Evolutionary conservation across 352 stramenopile species (phyloP).

Genomic region (Elongisporangium undulatum): DNA sequence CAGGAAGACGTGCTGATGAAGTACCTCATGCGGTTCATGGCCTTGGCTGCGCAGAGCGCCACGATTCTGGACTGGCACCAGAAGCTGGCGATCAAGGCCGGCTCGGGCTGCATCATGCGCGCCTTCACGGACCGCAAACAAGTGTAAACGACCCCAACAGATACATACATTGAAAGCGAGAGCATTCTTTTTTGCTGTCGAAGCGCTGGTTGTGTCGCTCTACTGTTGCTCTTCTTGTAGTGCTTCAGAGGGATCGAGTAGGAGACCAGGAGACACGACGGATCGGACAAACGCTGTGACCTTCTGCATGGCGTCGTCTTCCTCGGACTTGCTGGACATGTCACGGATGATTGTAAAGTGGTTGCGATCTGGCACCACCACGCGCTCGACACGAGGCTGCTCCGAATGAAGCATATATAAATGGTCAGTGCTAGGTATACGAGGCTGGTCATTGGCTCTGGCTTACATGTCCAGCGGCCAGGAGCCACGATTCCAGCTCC

Average conservation of each 20-base stretch:
- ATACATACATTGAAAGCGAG: neutral
- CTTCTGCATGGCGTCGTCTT: slow-evolving; percentile 35
- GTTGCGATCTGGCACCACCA: slow-evolving; percentile 47
- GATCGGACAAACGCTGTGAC: slow-evolving; percentile 38
- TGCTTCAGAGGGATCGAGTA: neutral
- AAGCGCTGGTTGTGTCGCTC: neutral
- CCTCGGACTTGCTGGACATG: slow-evolving; percentile 23
- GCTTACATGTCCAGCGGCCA: slow-evolving; percentile 47
- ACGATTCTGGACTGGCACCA: slow-evolving; percentile 87
- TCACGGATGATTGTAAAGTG: slow-evolving; percentile 75
- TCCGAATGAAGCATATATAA: neutral
- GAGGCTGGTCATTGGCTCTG: neutral
- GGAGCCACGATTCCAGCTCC: slow-evolving; percentile 63
- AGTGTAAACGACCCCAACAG: slow-evolving; percentile 42
- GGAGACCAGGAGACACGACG: neutral
- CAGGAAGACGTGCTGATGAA: slow-evolving; percentile 87
- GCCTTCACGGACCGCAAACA: slow-evolving; percentile 86
- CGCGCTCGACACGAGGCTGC: slow-evolving; percentile 32
- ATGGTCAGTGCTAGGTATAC: slow-evolving; percentile 1
- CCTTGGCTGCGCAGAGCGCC: slow-evolving; percentile 69
- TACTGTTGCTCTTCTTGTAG: neutral
- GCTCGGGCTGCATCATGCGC: slow-evolving; percentile 84
- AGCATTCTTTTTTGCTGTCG: neutral
- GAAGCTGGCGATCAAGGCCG: slow-evolving; percentile 81
- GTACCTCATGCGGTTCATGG: slow-evolving; percentile 84